Evolutionary conservation across 169 alveolate genomes (phyloP).

Genomic region (Plasmodium reichenowi): DNA sequence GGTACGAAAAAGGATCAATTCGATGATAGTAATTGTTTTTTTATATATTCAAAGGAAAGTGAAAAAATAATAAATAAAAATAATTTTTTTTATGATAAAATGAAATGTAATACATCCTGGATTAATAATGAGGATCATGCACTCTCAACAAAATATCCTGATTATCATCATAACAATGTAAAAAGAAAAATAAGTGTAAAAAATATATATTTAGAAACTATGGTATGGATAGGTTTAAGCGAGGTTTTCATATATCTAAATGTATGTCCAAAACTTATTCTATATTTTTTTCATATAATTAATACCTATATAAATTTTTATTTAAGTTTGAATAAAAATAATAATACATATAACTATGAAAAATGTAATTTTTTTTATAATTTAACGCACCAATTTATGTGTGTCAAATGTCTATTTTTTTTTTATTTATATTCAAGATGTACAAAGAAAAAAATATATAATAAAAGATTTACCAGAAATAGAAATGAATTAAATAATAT

Average conservation of each 20-base stretch:
- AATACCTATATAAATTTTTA: slow-evolving; percentile 52
- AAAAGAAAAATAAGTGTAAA: slow-evolving; percentile 27
- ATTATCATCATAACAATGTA: not conserved
- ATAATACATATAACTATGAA: slow-evolving; percentile 37
- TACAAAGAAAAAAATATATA: slow-evolving; percentile 2
- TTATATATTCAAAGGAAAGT: slow-evolving; percentile 27
- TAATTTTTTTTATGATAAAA: slow-evolving; percentile 6
- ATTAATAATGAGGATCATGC: not conserved
- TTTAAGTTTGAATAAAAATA: slow-evolving; percentile 47
- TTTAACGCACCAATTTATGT: slow-evolving; percentile 69
- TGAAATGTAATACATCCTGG: not conserved
- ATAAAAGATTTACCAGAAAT: not conserved
- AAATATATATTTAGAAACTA: slow-evolving; percentile 39
- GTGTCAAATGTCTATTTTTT: slow-evolving; percentile 54
- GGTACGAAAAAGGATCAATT: not conserved
- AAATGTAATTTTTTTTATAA: slow-evolving; percentile 54
- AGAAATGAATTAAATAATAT: slow-evolving; percentile 6
- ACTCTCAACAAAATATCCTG: too few relatives aligned
- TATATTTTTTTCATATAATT: slow-evolving; percentile 41
- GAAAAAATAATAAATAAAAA: slow-evolving; percentile 17
- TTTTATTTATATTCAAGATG: slow-evolving; percentile 65
- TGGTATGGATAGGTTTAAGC: slow-evolving; percentile 47
- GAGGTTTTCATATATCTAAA: slow-evolving; percentile 65
- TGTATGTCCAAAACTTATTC: slow-evolving; percentile 30
- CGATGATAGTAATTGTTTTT: slow-evolving; percentile 20